Conservation (phyloP, 202 grass and related monocot species). For the Elaeis oleifera region DNA sequence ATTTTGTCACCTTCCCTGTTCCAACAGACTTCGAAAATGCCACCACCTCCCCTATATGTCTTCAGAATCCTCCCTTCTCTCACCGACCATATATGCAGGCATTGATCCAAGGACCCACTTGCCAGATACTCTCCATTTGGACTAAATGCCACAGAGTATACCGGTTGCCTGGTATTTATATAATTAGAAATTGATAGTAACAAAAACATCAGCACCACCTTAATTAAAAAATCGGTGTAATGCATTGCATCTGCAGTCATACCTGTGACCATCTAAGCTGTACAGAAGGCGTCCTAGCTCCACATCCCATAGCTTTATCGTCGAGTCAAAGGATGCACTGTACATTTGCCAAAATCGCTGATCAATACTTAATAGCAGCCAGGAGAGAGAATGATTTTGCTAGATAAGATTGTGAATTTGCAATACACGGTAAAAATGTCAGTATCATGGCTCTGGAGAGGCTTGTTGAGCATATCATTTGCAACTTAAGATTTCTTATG, state of each 20-base stretch:
- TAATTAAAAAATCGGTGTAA: background rate
- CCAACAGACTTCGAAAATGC: conserved; percentile 99
- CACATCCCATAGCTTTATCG: conserved; percentile 94
- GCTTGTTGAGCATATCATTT: no score
- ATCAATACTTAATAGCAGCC: conserved; percentile 14
- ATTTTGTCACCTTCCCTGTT: conserved; percentile 97
- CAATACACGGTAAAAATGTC: no score
- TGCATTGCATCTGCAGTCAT: conserved; percentile 10
- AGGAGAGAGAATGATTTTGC: no score
- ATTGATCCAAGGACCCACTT: conserved; percentile 89
- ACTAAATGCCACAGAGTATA: conserved; percentile 97
- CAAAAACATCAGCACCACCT: background rate
- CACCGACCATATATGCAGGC: conserved; percentile 91
- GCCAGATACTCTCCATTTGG: conserved; percentile 87
- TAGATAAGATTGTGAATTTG: no score
- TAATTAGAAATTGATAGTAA: background rate
- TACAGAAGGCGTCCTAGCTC: conserved; percentile 74
- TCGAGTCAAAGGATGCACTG: conserved; percentile 94
- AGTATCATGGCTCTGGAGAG: no score
- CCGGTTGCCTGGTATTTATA: conserved; percentile 55
- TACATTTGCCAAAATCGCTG: conserved; percentile 11
- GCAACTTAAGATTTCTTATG: no score
- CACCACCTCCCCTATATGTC: conserved; percentile 75
- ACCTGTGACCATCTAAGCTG: conserved; percentile 89
- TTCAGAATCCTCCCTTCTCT: conserved; percentile 87